Base-by-base conservation (phyloP, 2,329 filamentous ascomycete species). In the Exophiala calicioides region DNA sequence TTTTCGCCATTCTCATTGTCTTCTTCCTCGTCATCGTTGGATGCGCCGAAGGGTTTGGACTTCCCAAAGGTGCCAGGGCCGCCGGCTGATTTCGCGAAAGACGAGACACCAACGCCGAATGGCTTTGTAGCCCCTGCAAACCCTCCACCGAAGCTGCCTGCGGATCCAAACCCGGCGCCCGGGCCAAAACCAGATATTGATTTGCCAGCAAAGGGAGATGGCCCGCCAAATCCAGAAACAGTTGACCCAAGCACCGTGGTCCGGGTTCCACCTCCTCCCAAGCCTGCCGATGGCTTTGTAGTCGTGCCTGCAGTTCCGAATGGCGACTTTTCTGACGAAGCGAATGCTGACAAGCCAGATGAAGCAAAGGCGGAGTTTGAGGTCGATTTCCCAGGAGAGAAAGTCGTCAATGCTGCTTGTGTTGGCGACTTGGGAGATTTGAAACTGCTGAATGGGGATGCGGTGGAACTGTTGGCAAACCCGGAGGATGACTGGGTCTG, bases 1-100 rank as follows among this genome's bases (percentile, higher is more conserved):
- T 72, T 70, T 44, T 73, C 73, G 3, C 70, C 69, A 5, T 63
- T 58, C 13, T 70, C 67, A n/a, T 62, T 73, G 5, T 74, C 74
- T 26, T 79, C 76, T 3, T 69, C 69, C 27, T 77, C 74, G 9
- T 75, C 73, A 3, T 75, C 71, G 19, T 83, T 82, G 1, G 87
- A 80, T 9, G 88, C 86, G 23, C 89, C 89, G 63, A 95, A 93
- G 0, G 88, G 79, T 66, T 81, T 60, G 44, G 55, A 60, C 27
- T 52, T 53, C 2, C 71, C 70, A 49, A 74, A 66, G 35, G 70
- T 70, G 13, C 67, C 61, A 38, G 69, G 58, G 26, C 69, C 68
- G 39, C 77, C 79, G 15, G 67, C 66, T 16, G 82, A 76, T 34
- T 83, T 82, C 31, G 83, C 88, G 67, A 95, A 95, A 57, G 78